Percentiles rank a stretch among this genome's conserved stretches.
These are phyloP conservation scores for Talaromyces albobiverticillius DNA, from an alignment of 2,329 filamentous ascomycete genomes.

Conservation along the genomic window DNA sequence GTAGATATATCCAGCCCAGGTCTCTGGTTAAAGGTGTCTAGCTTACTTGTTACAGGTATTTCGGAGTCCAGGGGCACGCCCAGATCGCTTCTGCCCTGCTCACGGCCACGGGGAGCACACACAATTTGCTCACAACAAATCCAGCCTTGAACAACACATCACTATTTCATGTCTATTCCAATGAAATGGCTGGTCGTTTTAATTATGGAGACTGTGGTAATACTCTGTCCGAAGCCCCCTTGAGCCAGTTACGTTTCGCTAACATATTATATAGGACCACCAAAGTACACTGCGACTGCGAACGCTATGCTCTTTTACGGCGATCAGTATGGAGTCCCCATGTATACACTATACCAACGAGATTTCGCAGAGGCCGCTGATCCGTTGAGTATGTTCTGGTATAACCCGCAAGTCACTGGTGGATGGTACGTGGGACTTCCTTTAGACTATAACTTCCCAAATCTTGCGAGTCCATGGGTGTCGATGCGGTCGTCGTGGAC, in stretches of 20 bases:
- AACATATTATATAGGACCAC: neutral
- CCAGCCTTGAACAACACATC: neutral
- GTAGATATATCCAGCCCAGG: neutral
- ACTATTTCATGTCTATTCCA: neutral
- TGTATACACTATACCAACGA: constrained; percentile 3
- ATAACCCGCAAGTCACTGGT: neutral
- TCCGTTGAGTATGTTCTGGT: constrained; percentile 2
- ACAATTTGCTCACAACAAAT: neutral
- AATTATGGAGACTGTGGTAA: constrained; percentile 1
- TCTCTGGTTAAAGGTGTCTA: neutral
- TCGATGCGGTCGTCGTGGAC: constrained; percentile 7
- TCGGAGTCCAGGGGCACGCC: neutral
- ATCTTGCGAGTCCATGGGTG: neutral
- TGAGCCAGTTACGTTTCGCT: neutral
- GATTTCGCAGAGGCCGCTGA: constrained; percentile 1
- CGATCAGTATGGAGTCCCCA: neutral
- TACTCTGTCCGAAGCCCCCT: neutral
- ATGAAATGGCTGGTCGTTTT: neutral
- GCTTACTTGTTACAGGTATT: neutral
- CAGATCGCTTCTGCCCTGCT: neutral
- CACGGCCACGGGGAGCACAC: constrained; percentile 1
- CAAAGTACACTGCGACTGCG: constrained; percentile 1
- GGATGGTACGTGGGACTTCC: neutral
- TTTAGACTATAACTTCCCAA: neutral
- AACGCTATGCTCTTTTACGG: constrained; percentile 4